Percentiles rank a stretch among this genome's conserved stretches.
Evolutionary conservation across 108 stramenopile genomes (phyloP).

Genomic region (Nitzschia sp.): DNA sequence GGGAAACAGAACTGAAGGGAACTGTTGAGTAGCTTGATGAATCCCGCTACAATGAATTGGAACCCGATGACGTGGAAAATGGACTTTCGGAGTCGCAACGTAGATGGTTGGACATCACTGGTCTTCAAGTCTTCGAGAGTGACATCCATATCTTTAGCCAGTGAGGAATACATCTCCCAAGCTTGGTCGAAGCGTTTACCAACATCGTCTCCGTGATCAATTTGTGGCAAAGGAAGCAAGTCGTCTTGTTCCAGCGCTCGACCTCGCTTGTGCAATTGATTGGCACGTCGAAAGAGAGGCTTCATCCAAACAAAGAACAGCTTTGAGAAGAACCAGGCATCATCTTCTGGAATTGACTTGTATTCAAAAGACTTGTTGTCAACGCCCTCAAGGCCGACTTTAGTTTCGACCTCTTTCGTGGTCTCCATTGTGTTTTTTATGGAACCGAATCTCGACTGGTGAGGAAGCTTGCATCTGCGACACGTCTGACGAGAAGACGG

Average conservation of each 20-base stretch:
- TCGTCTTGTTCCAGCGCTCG: constrained; percentile 57
- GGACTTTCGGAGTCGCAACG: constrained; percentile 17
- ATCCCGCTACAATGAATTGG: constrained; percentile 56
- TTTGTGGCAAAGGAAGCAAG: constrained; percentile 50
- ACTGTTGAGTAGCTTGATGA: constrained; percentile 56
- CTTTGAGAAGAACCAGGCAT: constrained; percentile 44
- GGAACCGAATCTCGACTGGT: too few species aligned
- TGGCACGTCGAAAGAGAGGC: constrained; percentile 65
- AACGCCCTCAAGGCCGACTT: not conserved
- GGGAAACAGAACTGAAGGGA: constrained; percentile 71
- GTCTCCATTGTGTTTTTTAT: too few species aligned
- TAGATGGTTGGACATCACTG: not conserved
- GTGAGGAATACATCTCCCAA: constrained; percentile 26
- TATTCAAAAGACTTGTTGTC: constrained; percentile 4
- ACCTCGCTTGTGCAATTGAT: constrained; percentile 33
- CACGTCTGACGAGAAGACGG: too few species aligned
- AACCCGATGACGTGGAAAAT: constrained; percentile 42
- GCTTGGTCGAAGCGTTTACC: constrained; percentile 53
- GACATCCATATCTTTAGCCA: not conserved
- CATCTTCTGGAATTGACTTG: constrained; percentile 44
- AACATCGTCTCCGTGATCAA: constrained; percentile 47
- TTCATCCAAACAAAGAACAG: constrained; percentile 60
- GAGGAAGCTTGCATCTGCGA: too few species aligned
- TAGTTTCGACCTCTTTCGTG: too few species aligned
- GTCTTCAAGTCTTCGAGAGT: constrained; percentile 24